Base-by-base conservation (phyloP, 2,329 filamentous ascomycete species). In the Hawksworthiomyces lignivorus region DNA sequence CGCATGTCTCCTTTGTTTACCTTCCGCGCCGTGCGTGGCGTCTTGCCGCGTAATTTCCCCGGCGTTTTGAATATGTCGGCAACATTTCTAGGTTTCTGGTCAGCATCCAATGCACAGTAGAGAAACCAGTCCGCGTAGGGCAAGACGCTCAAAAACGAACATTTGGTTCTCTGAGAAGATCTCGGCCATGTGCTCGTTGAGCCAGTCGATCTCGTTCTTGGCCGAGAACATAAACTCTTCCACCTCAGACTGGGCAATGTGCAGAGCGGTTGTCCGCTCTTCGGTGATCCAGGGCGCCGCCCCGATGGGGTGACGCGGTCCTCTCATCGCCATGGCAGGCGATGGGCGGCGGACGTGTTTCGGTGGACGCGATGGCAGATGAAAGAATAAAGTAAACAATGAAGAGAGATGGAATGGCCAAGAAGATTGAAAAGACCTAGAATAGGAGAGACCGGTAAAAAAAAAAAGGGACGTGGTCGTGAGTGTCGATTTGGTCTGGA, bases 111-210 rank as follows among this genome's bases (percentile, higher is more conserved):
- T 8, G 12, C 8, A 26, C 8, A 26, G 12, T 8, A 26, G 12
- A 34, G 12, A 18, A 36, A 18, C n/a, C 8, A 27, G 5, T 7
- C 18, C 20, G 10, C 15, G 4, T 32, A 30, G 12, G 10, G 17
- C 20, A 18, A 28, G 14, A 14, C 15, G 21, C 7, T 5, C 12
- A 5, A 14, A 43, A 21, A 74, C 84, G 56, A 77, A 96, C 92
- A 88, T 77, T 64, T 89, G 80, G 57, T 88, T 84, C 54, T 83
- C 80, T 55, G 81, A 83, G 60, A 97, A 94, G 56, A 98, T 87
- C 49, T 94, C 87, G 37, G 80, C 79, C 90, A 98, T 96, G 62
- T 98, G 92, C 66, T 97, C 92, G 57, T 98, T 97, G 54, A 98
- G 71, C 92, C 92, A 98, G 60, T 97, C 89, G 56, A 97, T 70